Conservation (phyloP, 1,139 yeast genomes). For the Lodderomyces parapsilosis region DNA sequence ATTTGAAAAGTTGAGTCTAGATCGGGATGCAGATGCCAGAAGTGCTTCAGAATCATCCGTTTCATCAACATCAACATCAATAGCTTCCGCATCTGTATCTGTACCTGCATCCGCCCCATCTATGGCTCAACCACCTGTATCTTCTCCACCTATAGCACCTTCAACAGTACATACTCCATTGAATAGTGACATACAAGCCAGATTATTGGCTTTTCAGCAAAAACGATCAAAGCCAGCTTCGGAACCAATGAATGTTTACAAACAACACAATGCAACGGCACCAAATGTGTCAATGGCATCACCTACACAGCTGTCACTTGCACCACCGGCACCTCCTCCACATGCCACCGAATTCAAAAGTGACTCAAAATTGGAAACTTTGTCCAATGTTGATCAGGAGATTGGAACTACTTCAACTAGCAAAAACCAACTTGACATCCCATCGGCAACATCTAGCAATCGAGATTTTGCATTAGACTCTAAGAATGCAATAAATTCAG, state of each 20-base stretch:
- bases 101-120: slow-evolving; percentile 3
- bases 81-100: too few species aligned
- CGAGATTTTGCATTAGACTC: neutral
- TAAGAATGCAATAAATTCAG: neutral
- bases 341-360: slow-evolving; percentile 4
- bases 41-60: neutral
- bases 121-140: slow-evolving; percentile 5
- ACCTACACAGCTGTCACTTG: slow-evolving; percentile 1
- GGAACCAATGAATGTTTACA: slow-evolving; percentile 10
- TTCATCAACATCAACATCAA: neutral
- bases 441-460: neutral
- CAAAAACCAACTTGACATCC: slow-evolving; percentile 18
- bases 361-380: slow-evolving; percentile 6
- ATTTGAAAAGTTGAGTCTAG: neutral
- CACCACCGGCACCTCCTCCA: slow-evolving; percentile 4
- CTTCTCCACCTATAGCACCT: slow-evolving; percentile 5
- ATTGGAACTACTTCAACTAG: too few species aligned
- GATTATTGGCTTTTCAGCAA: slow-evolving; percentile 73
- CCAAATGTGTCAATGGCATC: neutral
- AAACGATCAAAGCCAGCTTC: slow-evolving; percentile 42
- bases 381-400: slow-evolving; percentile 16
- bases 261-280: slow-evolving; percentile 9
- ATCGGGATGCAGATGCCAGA: neutral
- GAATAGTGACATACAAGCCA: slow-evolving; percentile 71
- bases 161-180: slow-evolving; percentile 28